Conservation (phyloP, 1,139 yeast genomes). For the Geotrichum phurueaensis region DNA sequence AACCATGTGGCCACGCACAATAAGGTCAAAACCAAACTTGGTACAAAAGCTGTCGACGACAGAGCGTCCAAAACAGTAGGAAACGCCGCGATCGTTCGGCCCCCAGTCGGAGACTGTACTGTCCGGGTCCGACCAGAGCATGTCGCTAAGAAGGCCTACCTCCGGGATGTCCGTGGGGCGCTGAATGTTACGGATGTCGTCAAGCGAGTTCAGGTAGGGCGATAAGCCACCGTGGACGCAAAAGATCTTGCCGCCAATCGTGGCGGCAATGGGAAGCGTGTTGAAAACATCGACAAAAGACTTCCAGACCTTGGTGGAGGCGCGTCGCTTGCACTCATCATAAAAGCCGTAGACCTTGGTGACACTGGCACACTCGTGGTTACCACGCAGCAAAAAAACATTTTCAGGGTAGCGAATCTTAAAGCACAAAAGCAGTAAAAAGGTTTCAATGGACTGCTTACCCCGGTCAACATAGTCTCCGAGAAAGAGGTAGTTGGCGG, state of each 20-base stretch:
- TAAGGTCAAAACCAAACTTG: slow-evolving; percentile 67
- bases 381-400: slow-evolving; percentile 76
- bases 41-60: slow-evolving; percentile 68
- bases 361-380: slow-evolving; percentile 79
- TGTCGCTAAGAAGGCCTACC: slow-evolving; percentile 70
- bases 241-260: slow-evolving; percentile 75
- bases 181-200: slow-evolving; percentile 51
- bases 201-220: slow-evolving; percentile 10
- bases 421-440: slow-evolving; percentile 61
- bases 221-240: slow-evolving; percentile 51
- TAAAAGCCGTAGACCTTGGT: slow-evolving; percentile 83
- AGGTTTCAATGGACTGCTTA: slow-evolving; percentile 74
- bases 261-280: slow-evolving; percentile 80
- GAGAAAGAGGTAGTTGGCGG: slow-evolving; percentile 67
- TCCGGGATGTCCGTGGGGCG: slow-evolving; percentile 89
- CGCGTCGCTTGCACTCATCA: slow-evolving; percentile 79
- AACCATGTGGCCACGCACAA: slow-evolving; percentile 88
- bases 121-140: slow-evolving; percentile 87
- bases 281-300: slow-evolving; percentile 74
- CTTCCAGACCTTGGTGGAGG: slow-evolving; percentile 67
- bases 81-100: slow-evolving; percentile 80
- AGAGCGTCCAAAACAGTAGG: slow-evolving; percentile 69
- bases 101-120: slow-evolving; percentile 63
- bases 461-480: slow-evolving; percentile 90
- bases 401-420: slow-evolving; percentile 79